A percentile compares a stretch with the other conserved stretches of the same genome.
Conservation (phyloP, 257 asterid species). For the Cynanchum wilfordii region DNA sequence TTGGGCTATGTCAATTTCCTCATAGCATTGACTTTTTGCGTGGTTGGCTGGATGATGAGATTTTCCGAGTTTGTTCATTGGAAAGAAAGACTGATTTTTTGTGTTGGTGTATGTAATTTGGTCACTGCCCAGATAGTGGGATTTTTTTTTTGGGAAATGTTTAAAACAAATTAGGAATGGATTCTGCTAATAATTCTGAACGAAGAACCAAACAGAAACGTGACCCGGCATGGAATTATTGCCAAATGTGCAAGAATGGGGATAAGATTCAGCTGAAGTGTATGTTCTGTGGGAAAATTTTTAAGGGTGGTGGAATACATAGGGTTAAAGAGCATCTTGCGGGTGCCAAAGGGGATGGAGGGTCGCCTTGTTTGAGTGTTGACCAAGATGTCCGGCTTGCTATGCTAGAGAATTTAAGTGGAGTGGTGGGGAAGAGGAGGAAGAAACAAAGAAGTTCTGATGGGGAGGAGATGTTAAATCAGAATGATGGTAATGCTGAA, state of each 20-base stretch:
- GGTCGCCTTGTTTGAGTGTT: conserved; percentile 80
- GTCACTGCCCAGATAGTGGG: conserved; percentile 3
- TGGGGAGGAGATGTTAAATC: conserved; percentile 46
- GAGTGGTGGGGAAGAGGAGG: conserved; percentile 63
- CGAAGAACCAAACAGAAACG: conserved; percentile 79
- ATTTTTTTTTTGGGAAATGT: not conserved
- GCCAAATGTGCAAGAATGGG: conserved; percentile 77
- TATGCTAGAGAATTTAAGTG: conserved; percentile 82
- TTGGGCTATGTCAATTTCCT: conserved; percentile 1
- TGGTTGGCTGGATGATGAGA: not conserved
- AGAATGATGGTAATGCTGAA: conserved; percentile 30
- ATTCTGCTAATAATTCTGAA: conserved; percentile 53
- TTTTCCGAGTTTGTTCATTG: not conserved
- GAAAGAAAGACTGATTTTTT: not conserved
- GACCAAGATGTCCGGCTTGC: conserved; percentile 60
- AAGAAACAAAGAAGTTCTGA: conserved; percentile 57
- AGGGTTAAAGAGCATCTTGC: conserved; percentile 96
- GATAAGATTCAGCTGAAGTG: conserved; percentile 79
- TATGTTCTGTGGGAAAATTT: conserved; percentile 73
- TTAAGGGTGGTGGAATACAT: conserved; percentile 98
- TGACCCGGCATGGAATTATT: conserved; percentile 98
- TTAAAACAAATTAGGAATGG: conserved; percentile 31
- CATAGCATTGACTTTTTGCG: not conserved
- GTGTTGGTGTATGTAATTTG: not conserved
- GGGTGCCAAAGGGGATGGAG: conserved; percentile 76